Conservation (phyloP, 2,329 filamentous ascomycete species). For the Trichoderma simmonsii region DNA sequence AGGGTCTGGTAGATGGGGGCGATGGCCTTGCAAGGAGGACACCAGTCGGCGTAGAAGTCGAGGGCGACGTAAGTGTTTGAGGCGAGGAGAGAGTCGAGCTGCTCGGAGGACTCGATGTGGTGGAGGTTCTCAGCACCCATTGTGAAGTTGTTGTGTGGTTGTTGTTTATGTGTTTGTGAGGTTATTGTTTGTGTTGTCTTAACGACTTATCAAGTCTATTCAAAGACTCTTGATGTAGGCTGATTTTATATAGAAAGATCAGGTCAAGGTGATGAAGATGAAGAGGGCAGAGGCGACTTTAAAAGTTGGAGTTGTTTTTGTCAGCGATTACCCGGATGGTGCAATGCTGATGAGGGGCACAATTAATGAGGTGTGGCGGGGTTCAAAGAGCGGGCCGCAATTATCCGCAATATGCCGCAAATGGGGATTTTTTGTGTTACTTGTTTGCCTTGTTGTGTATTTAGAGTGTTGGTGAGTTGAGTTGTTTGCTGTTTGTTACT, state of each 20-base stretch:
- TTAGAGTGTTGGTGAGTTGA: background rate
- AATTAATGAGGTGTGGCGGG: background rate
- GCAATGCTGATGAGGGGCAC: background rate
- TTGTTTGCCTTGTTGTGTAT: background rate
- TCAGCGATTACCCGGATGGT: background rate
- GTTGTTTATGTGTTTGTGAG: background rate
- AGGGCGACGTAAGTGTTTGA: slow-evolving; percentile 42
- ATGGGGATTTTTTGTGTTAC: background rate
- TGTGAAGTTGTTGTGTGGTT: background rate
- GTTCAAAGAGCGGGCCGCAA: slow-evolving; percentile 7
- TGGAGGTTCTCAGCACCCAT: slow-evolving; percentile 24
- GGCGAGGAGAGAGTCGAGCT: slow-evolving; percentile 38
- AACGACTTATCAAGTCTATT: background rate
- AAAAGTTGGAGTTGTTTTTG: background rate
- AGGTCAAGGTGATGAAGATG: background rate
- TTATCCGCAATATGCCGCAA: slow-evolving; percentile 9
- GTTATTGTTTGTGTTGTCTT: background rate
- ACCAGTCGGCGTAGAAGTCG: slow-evolving; percentile 53
- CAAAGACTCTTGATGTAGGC: background rate
- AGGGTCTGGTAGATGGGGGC: slow-evolving; percentile 41
- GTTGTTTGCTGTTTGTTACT: background rate
- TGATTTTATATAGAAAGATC: background rate
- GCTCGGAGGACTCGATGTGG: slow-evolving; percentile 29
- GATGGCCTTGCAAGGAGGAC: slow-evolving; percentile 48
- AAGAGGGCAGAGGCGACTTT: background rate